These are phyloP conservation scores for Paraleonurus japonicus DNA, from an alignment of 257 asterid genomes.

Conservation along the genomic window DNA sequence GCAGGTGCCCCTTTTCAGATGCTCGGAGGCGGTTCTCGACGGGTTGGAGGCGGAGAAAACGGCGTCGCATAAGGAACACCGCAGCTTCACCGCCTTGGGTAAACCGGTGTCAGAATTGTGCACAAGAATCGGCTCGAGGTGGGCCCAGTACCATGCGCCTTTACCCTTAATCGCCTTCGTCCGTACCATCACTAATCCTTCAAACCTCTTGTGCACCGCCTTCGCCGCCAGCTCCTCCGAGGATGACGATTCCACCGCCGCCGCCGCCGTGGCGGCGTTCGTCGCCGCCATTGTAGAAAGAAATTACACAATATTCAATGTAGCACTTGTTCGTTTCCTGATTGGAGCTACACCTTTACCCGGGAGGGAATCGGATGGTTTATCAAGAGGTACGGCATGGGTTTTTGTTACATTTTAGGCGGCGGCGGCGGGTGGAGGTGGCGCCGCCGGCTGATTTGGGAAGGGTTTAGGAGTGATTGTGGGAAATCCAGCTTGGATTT, in stretches of 20 bases:
- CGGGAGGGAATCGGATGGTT: no score
- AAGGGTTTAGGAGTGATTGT: neutral
- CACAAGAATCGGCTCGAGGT: conserved; percentile 88
- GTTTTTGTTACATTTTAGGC: conserved; percentile 27
- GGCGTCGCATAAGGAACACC: conserved; percentile 88
- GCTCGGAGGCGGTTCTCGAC: conserved; percentile 97
- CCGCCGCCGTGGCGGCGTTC: conserved; percentile 39
- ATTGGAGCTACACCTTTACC: neutral
- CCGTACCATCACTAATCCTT: conserved; percentile 78
- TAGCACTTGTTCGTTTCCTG: neutral
- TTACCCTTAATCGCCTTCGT: conserved; percentile 90
- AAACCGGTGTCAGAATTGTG: conserved; percentile 69
- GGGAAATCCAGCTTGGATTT: conserved; percentile 22
- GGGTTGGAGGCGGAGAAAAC: conserved; percentile 98
- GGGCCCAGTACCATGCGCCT: conserved; percentile 99
- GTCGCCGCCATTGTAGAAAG: conserved; percentile 50
- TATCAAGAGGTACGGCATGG: neutral
- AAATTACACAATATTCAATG: conserved; percentile 17
- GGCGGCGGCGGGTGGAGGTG: conserved; percentile 33
- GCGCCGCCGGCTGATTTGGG: conserved; percentile 34
- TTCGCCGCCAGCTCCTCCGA: conserved; percentile 73
- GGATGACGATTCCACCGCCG: conserved; percentile 16
- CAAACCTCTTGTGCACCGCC: conserved; percentile 84
- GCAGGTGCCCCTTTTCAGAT: conserved; percentile 91
- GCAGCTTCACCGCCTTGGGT: conserved; percentile 88